phyloP scores from a whole-genome alignment of 2,329 filamentous ascomycete genomes.

The Trichoderma gracile region DNA sequence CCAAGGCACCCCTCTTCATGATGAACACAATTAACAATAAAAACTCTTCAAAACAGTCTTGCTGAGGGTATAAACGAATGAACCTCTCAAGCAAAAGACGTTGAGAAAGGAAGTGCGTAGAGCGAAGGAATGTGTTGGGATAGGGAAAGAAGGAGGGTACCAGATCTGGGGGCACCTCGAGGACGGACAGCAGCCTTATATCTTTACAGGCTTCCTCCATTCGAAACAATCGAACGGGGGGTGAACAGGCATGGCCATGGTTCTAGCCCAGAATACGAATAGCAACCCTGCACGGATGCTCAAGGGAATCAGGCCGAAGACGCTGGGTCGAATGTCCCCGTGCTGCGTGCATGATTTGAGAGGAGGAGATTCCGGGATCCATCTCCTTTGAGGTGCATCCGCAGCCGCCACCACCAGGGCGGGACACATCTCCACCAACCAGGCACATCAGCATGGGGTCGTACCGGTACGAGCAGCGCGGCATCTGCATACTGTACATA shows the following conservation, averaged over 20 bases:
- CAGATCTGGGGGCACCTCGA: slow-evolving; percentile 7
- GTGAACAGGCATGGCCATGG: slow-evolving; percentile 5
- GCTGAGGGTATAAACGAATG: slow-evolving; percentile 25
- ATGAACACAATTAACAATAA: slow-evolving; percentile 26
- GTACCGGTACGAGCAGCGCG: slow-evolving; percentile 16
- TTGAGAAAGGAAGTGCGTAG: slow-evolving; percentile 16
- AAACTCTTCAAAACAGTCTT: slow-evolving; percentile 13
- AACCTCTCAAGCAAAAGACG: slow-evolving; percentile 20
- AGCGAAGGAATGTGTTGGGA: slow-evolving; percentile 27
- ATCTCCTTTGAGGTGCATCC: slow-evolving; percentile 25
- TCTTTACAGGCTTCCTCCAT: slow-evolving; percentile 25
- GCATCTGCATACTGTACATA: slow-evolving; percentile 9
- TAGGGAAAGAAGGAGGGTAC: slow-evolving; percentile 19
- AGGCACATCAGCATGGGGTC: slow-evolving; percentile 9
- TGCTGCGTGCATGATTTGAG: slow-evolving; percentile 24
- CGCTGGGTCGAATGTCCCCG: slow-evolving; percentile 11
- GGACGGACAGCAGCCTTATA: slow-evolving; percentile 26
- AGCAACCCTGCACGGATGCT: slow-evolving; percentile 27
- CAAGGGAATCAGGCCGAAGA: slow-evolving; percentile 20
- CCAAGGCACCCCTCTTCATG: slow-evolving; percentile 38
- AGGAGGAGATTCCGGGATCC: slow-evolving; percentile 20
- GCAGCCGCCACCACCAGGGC: slow-evolving; percentile 19
- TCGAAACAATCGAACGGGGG: slow-evolving; percentile 5
- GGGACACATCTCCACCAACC: slow-evolving; percentile 2
- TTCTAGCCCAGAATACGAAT: slow-evolving; percentile 29